Evolutionary conservation across 306 rosid genomes (phyloP), one percentile per base, ranked within the genome.

Genomic region (Dicorynia guianensis): DNA sequence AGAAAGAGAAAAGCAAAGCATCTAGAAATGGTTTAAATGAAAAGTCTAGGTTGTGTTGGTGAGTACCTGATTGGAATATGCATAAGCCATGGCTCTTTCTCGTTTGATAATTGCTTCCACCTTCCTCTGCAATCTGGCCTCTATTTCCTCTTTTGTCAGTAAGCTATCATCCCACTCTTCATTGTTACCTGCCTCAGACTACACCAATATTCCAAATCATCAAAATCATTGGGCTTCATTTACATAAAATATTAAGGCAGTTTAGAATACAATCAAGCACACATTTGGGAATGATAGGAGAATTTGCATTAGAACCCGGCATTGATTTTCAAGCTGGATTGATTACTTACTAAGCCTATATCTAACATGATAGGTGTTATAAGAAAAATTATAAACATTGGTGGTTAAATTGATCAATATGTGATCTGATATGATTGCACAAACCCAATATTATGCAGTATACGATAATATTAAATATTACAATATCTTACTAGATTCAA

Each of bases 101-200:
- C 99, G 90, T 81, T 92, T 96, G 84, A 96, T 76, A 56, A 92
- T 79, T 20, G 99, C 99, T 71, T 92, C 96, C 2, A 91, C 93
- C 83, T 89, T 96, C 79, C 82, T 92, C 80, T 96, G 99, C 91
- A 89, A 38, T 77, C 97, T 89, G 43, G 81, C 88, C 67, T 96
- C 99, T 54, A 82, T 78, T 88, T 96, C 93, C 82, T 96, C 99
- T 85, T 91, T 96, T 48, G 93, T 92, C 74, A 96, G 78, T 81
- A 89, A 73, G 82, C 98, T 96, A 80, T 87, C 97, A 75, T 96
- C 98, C 99, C 99, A 96, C 4, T 92, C 96, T 55, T 85, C 97
- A 20, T 72, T 35, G 79, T 85, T 84, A 40, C 91, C 97, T 79
- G 87, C 82, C 86, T 92, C 98, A 19, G 97, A 90, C 98, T 92